These are phyloP conservation scores for Anisodus acutangulus DNA, from an alignment of 257 asterid species.

Conservation along the genomic window DNA sequence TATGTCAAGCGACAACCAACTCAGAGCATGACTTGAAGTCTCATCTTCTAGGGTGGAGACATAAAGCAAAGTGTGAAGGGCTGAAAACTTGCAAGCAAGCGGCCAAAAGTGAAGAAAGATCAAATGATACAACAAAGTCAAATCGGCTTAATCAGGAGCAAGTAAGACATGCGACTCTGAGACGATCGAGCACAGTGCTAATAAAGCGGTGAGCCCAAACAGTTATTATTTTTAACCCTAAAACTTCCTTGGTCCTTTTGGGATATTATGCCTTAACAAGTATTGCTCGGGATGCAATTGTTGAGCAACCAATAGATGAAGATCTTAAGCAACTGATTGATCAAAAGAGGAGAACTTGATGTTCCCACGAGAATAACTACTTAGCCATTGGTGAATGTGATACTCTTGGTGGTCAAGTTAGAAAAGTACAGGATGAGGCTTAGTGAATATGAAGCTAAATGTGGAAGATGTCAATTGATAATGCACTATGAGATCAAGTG, in stretches of 20 bases:
- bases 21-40: constrained; percentile 34
- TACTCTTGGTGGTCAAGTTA: too few relatives aligned
- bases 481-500: neutral
- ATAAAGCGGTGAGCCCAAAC: too few relatives aligned
- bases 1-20: constrained; percentile 39
- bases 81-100: neutral
- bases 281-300: too few relatives aligned
- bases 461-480: neutral
- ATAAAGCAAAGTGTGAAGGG: constrained; percentile 29
- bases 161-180: too few relatives aligned
- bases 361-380: neutral
- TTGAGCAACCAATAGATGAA: too few relatives aligned
- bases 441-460: neutral
- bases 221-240: neutral
- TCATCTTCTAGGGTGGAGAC: constrained; percentile 48
- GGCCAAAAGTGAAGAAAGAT: neutral
- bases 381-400: too few relatives aligned
- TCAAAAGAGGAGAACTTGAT: neutral
- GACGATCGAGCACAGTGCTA: too few relatives aligned
- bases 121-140: too few relatives aligned
- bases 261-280: neutral
- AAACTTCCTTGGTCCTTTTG: neutral
- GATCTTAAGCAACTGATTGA: neutral
- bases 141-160: too few relatives aligned
- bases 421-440: too few relatives aligned